A percentile compares a stretch with the other conserved stretches of the same genome.
Evolutionary conservation across 108 stramenopile species (phyloP).

Genomic region (Cyclotella atomus): DNA sequence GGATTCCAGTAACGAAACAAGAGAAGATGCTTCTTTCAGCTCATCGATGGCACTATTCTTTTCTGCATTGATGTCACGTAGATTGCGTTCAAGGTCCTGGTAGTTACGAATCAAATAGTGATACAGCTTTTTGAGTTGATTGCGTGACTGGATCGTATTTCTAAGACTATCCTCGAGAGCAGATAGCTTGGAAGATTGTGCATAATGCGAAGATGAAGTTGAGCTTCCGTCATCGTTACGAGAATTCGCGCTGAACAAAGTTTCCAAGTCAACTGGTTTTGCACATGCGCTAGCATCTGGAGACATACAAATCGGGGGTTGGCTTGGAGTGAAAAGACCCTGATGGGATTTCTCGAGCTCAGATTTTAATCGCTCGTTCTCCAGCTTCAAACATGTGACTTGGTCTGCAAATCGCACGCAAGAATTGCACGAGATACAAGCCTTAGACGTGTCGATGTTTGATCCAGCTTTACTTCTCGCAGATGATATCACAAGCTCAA

Average conservation of each 20-base stretch:
- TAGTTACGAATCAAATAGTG: background rate
- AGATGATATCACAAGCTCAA: background rate
- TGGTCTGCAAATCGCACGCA: background rate
- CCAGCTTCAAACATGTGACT: background rate
- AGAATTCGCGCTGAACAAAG: background rate
- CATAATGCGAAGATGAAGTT: background rate
- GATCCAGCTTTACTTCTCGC: background rate
- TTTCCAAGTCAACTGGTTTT: background rate
- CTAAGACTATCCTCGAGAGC: background rate
- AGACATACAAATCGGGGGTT: background rate
- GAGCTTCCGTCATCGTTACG: background rate
- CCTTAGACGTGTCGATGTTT: background rate
- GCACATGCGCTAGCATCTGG: background rate
- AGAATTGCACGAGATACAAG: background rate
- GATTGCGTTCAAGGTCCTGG: background rate
- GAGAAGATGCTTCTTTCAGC: background rate
- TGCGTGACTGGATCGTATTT: background rate
- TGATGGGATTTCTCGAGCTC: background rate
- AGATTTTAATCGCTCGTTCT: background rate
- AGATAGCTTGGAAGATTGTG: background rate
- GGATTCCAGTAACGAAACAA: background rate
- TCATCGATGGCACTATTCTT: background rate
- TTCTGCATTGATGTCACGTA: background rate
- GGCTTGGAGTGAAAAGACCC: background rate
- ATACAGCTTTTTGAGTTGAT: background rate